Evolutionary conservation across 352 stramenopile species (phyloP), one percentile per base, ranked within the genome.

Genomic region (Globisporangium viniferum): DNA sequence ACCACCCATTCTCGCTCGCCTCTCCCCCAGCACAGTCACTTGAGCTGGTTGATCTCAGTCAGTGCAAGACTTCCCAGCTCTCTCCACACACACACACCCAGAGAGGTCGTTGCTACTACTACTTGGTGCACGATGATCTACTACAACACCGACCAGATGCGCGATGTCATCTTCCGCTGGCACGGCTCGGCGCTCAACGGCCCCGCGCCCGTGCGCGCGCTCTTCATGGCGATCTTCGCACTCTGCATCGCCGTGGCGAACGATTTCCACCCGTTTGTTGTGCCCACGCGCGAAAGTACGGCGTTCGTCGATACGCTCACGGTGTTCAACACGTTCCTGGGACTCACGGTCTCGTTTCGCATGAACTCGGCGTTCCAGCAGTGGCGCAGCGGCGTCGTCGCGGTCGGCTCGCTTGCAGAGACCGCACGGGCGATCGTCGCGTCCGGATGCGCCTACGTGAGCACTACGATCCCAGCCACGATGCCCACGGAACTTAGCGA

Each of bases 281-380:
- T 88, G 31, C 65, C 76, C 6, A 91, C 84, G 20, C 80, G 80
- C 8, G 72, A 86, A 14, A 93, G 84, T 49, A 90, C 82, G 15
- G 84, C 87, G 15, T 93, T 92, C 59, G 86, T 83, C 0, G 84
- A 93, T 72, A 91, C 87, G 22, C 72, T 94, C 36, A 91, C 83
- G n/a, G 87, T 94, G 14, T 93, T 93, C 73, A 94, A 94, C 74
- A 91, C 84, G 55, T 94, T 94, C 57, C 66, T 94, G 1, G 87
- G 84, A 2, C 81, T 94, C 64, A 90, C 79, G 33, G 76, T 93
- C 55, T 93, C 84, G 33, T 94, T 93, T 62, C 83, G 87, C 36
- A 76, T 93, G 73, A 94, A 94, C 61, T 93, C 84, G 53, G 87
- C 87, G 3, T 94, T 94, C 66, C 68, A 80, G 15, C 84, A 93